Base-by-base conservation (phyloP, 805 yeast genomes). In the Saccharomycopsis fodiens region DNA sequence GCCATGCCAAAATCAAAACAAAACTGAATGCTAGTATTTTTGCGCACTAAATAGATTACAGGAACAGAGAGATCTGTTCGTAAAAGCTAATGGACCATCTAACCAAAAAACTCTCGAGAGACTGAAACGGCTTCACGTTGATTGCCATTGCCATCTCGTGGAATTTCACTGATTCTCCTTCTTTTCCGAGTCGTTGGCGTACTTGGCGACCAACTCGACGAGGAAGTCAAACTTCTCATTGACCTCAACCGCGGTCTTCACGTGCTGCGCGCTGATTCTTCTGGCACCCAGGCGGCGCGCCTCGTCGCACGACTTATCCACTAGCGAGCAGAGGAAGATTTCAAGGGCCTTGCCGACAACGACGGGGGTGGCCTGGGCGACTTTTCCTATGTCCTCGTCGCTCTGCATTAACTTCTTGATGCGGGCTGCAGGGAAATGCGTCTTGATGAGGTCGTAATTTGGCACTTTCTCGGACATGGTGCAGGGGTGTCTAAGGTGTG, bases 281-380 rank as follows among this genome's bases (percentile, higher is more conserved):
- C 84, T 82, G 13, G 81, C 79, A 10, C 91, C 93, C 48, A 78
- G 73, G 39, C 69, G 69, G 44, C 79, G 76, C 3, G 97, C 95
- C 52, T 84, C 86, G 35, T 75, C 72, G 42, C 86, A 80, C 17
- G 95, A 74, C 39, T 85, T 87, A 55, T 85, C 89, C 41, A 93
- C 95, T 46, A 93, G 70, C 45, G 93, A 78, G 42, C 95, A 86
- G 74, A 93, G 78, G 61, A 93, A 93, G 50, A 87, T 74, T 65
- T 93, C 97, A 43, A 93, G 69, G 0, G 98, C 96, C 52, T 96
- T 76, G 5, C 97, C 97, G 6, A 93, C 96, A 15, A 91, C 91
- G n/a, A 91, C 84, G 0, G 99, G 99, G 2, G 99, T 94, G 1
- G 96, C 97, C 59, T 89, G 97, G 3, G 98, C 96, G 3, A 93